Evolutionary conservation across 2,329 filamentous ascomycete species (phyloP), one percentile per base, ranked within the genome.

Genomic region (Fusarium albosuccineum): DNA sequence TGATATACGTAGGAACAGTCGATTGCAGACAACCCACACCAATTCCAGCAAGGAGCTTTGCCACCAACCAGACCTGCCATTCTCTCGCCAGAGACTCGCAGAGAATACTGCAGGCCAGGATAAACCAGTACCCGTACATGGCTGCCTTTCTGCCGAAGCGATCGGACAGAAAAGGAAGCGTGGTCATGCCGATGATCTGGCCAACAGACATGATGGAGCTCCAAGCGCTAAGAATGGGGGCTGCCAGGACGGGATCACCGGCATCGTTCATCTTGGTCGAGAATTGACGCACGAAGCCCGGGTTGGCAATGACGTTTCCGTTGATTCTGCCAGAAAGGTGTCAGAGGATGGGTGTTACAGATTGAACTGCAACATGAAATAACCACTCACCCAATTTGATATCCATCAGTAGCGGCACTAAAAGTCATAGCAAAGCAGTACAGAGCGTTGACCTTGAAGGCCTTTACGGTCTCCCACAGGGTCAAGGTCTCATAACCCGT

Each of bases 21-120:
- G 78, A 76, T 56, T 82, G 80, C 4, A 83, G 68, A 66, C 79
- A 79, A 4, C 81, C 81, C 1, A 82, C 78, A 4, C 79, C 81
- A 57, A 81, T 78, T 11, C 81, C 75, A 6, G 72, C 73, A 2
- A 76, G 70, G 3, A 76, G 57, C 58, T 76, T 76, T 3, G 63
- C 81, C 8, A 78, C 74, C 0, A 81, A 75, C 80, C 81, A 82
- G 63, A 79, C 77, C 7, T 76, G 65, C 80, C 80, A 82, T 3
- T 58, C 62, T 3, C 76, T 73, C 1, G 78, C 76, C 6, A 82
- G 68, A 0, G 73, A 73, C 57, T 82, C 80, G 16, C 75, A 74
- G 14, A 80, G 73, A 17, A 81, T 70, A 46, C 80, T 82, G 60
- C 72, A 62, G 30, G 70, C 69, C 5, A 79, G 72, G 39, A 78